Base-by-base conservation (phyloP, 164 flowering plant species). In the Chimonanthus salicifolius region DNA sequence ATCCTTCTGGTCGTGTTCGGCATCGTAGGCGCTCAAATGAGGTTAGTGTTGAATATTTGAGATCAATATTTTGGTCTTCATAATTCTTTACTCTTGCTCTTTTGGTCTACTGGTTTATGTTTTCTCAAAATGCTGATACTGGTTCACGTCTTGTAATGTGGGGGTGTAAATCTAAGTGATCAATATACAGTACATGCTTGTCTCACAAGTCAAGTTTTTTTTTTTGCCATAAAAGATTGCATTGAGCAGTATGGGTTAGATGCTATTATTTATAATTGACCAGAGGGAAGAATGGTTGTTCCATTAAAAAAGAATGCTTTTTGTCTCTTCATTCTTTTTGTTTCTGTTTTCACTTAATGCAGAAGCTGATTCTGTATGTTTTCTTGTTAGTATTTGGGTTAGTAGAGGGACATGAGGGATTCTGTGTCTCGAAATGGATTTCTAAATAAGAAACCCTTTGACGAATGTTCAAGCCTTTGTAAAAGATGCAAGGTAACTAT, bases 21-120 rank as follows among this genome's bases (percentile, higher is more conserved):
- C 91, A 89, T 33, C 91, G 97, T 9, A 89, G 74, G 71, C 89
- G 92, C 60, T 83, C 94, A 45, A 84, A 48, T 78, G 97, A 93
- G 94, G 97, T 91, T 72, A 21, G 82, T 85, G 47, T 58, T 47
- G 49, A 51, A 4, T 66, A 43, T 10, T 66, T 47, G 5, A 66
- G 18, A 33, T 13, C 45, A 15, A 43, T 45, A 65, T 65, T 65
- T 65, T 20, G 66, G 10, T 47, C 48, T 10, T 4, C 45, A 43
- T 43, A 49, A 51, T 45, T 21, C 75, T 15, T 73, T 74, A 49
- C n/a, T 33, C 47, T 47, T 58, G 62, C n/a, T 60, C 9, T 63
- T 62, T 67, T 48, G 16, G 47, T 49, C 2, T 49, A 15, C 20
- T 58, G 45, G 21, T 70, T 13, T 47, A 10, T 33, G 33, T 33